Evolutionary conservation across 78 protist species (phyloP).

Genomic region (Cavenderia fasciculata): DNA sequence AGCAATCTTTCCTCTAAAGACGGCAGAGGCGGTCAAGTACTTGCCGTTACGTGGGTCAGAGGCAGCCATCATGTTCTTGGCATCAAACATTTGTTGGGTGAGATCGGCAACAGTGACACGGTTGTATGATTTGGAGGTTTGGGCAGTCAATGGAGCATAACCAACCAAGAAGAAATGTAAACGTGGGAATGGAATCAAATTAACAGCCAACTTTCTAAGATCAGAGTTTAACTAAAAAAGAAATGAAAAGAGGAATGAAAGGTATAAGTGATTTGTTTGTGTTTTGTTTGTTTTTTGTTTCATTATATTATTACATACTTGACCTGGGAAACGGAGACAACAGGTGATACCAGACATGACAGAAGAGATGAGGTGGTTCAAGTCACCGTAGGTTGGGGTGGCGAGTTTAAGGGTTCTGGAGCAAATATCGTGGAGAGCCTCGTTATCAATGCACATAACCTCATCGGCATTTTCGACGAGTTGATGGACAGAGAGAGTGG

Average conservation of each 20-base stretch:
- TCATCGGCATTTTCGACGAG: conserved; percentile 98
- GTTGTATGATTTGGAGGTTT: conserved; percentile 90
- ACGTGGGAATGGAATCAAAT: conserved; percentile 99
- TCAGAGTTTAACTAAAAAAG: conserved; percentile 96
- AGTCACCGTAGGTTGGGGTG: conserved; percentile 97
- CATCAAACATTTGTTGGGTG: conserved; percentile 99
- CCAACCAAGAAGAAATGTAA: conserved; percentile 99
- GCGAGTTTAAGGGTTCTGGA: conserved; percentile 94
- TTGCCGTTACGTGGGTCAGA: conserved; percentile 98
- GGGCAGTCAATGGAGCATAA: conserved; percentile 96
- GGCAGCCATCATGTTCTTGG: conserved; percentile 99
- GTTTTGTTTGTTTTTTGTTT: too few species aligned
- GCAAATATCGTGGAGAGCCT: conserved; percentile 98
- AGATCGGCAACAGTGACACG: conserved; percentile 97
- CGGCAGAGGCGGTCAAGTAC: conserved; percentile 97
- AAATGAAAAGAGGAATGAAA: too few species aligned
- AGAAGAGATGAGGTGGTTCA: conserved; percentile 98
- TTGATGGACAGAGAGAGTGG: conserved; percentile 98
- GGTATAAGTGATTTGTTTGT: too few species aligned
- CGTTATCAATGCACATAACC: conserved; percentile 97
- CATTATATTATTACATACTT: too few species aligned
- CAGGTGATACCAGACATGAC: conserved; percentile 98
- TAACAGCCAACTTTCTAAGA: conserved; percentile 98
- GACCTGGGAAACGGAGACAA: conserved; percentile 99
- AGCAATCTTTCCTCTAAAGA: conserved; percentile 97